These are phyloP conservation scores for Suhomyces yuchorum DNA, from an alignment of 1,139 yeast genomes.

Conservation along the genomic window DNA sequence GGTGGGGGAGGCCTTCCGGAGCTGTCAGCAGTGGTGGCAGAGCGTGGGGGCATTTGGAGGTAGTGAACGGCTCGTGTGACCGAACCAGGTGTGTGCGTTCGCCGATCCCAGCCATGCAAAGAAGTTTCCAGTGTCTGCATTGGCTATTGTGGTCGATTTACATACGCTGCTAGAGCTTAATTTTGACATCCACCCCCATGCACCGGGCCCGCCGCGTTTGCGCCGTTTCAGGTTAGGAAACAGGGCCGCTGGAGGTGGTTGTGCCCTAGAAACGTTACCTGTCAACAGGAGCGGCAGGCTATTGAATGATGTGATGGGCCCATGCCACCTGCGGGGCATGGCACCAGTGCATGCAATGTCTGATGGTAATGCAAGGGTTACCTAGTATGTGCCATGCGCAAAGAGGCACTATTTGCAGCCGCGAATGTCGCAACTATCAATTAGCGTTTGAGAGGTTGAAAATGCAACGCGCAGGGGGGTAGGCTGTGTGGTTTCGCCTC, in stretches of 20 bases:
- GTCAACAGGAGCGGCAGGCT: neutral
- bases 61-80: too few relatives aligned
- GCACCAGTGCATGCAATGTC: neutral
- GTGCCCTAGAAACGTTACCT: neutral
- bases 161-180: neutral
- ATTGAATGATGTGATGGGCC: conserved; percentile 1
- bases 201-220: neutral
- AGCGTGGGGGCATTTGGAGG: neutral
- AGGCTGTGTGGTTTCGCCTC: neutral
- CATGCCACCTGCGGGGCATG: neutral
- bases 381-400: neutral
- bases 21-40: too few relatives aligned
- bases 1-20: too few relatives aligned
- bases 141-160: neutral
- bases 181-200: neutral
- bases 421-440: neutral
- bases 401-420: neutral
- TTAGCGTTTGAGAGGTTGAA: neutral
- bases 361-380: neutral
- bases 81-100: neutral
- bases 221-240: conserved; percentile 2
- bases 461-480: neutral
- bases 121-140: neutral
- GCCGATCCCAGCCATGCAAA: neutral
- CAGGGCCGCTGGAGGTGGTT: neutral